phyloP scores from a whole-genome alignment of 2,329 filamentous ascomycete species.

The Botrytis sinoallii region DNA sequence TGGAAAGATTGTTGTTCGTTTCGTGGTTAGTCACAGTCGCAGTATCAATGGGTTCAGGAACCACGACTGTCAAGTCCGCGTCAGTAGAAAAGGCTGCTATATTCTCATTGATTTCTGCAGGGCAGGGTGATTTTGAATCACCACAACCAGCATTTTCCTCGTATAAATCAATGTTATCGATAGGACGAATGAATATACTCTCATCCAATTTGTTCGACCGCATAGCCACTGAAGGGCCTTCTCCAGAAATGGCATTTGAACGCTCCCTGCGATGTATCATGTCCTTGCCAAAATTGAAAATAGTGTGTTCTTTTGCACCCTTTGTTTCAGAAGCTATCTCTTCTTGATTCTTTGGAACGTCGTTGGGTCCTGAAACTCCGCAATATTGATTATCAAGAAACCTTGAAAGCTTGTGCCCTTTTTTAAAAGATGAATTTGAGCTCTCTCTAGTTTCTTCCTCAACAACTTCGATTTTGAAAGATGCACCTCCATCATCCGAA shows the following conservation, averaged over 20 bases:
- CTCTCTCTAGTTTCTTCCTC: background rate
- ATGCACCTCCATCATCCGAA: background rate
- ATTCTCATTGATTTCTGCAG: background rate
- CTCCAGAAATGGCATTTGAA: slow-evolving; percentile 7
- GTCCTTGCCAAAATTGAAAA: background rate
- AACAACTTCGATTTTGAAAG: background rate
- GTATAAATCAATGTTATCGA: background rate
- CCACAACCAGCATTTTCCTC: slow-evolving; percentile 4
- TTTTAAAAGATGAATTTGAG: background rate
- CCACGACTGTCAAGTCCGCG: background rate
- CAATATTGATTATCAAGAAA: background rate
- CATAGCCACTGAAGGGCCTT: background rate
- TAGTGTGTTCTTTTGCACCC: background rate
- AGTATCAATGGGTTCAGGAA: background rate
- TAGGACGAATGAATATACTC: background rate
- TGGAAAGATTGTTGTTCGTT: background rate
- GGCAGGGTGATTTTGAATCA: background rate
- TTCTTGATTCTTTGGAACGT: background rate
- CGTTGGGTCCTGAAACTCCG: background rate
- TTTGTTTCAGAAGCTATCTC: too few species aligned
- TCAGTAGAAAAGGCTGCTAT: background rate
- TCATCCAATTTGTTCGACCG: background rate
- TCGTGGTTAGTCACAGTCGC: background rate
- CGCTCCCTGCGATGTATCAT: background rate
- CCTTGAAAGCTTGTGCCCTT: background rate